Percentiles rank a stretch among this genome's conserved stretches.
Conservation (phyloP, 2,329 filamentous ascomycete genomes). For the Botrytis cinerea region DNA sequence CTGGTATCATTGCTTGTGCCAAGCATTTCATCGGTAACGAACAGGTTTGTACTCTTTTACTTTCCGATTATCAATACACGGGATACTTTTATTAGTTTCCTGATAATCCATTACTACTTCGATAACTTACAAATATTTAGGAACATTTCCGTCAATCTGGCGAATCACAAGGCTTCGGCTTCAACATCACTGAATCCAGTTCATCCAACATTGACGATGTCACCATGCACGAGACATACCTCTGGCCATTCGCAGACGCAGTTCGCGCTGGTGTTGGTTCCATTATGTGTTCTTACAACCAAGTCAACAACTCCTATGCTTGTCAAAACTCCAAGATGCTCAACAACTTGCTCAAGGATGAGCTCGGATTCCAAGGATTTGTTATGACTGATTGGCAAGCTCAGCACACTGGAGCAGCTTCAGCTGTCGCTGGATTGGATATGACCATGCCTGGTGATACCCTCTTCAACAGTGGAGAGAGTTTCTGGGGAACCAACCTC, state of each 20-base stretch:
- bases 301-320: conserved; percentile 76
- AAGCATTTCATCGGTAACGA: conserved; percentile 75
- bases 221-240: conserved; percentile 61
- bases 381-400: conserved; percentile 81
- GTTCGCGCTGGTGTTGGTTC: conserved; percentile 75
- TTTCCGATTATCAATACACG: neutral
- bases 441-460: conserved; percentile 91
- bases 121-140: conserved; percentile 47
- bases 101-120: conserved; percentile 46
- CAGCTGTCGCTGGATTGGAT: conserved; percentile 48
- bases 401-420: conserved; percentile 20
- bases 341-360: conserved; percentile 75
- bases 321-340: conserved; percentile 79
- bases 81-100: neutral
- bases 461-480: conserved; percentile 66
- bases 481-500: conserved; percentile 77
- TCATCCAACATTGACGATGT: conserved; percentile 60
- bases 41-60: conserved; percentile 53
- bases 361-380: conserved; percentile 80
- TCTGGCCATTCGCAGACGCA: conserved; percentile 59
- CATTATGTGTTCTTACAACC: conserved; percentile 85
- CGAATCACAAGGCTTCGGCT: conserved; percentile 57
- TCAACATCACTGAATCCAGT: conserved; percentile 60
- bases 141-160: conserved; percentile 47
- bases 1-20: conserved; percentile 79